Evolutionary conservation across 768 basidiomycete species (phyloP), one percentile per base, ranked within the genome.

Genomic region (Kwoniella sp.): DNA sequence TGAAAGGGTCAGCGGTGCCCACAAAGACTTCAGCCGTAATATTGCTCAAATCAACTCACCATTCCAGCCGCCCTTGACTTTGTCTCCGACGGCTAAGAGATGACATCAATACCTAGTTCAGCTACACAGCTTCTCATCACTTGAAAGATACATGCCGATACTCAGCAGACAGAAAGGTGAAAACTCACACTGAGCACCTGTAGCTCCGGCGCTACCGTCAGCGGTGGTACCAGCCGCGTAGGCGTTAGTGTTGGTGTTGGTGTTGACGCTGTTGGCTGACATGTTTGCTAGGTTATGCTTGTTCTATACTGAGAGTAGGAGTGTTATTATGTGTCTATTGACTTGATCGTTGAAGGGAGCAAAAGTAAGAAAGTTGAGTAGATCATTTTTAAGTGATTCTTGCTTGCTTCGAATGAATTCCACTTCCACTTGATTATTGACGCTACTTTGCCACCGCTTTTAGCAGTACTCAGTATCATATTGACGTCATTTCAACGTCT

Each of bases 11-110:
- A 44, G 33, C 33, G 6, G 7, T 33, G 13, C 33, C 6, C 33
- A 33, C 33, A 33, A 6, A 33, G 33, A 17, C 33, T 9, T 22
- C 8, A 25, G 44, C 21, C 27, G 46, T 17, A 46, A 33, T 21
- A 22, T 25, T 2, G 17, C n/a, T 36, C 29, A 7, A 36, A 22
- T 12, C 21, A 9, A 71, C 70, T 50, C 51, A 71, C 70, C 72
- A 25, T 67, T 60, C 46, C 57, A 54, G 19, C 64, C 69, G 1
- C 69, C 72, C 30, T 64, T 69, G 67, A 73, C 59, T 36, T 70
- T 70, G 21, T 73, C 69, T 7, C 67, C 72, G 29, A 72, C 17
- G 21, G 25, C 71, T 72, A 50, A 33, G 22, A 50, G 2, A 24
- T 36, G 54, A 27, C 10, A 9, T 21, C 30, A 13, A 33, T 33